Percentiles rank a stretch among this genome's conserved stretches.
Evolutionary conservation across 768 basidiomycete species (phyloP).

Genomic region (Suillus bovinus): DNA sequence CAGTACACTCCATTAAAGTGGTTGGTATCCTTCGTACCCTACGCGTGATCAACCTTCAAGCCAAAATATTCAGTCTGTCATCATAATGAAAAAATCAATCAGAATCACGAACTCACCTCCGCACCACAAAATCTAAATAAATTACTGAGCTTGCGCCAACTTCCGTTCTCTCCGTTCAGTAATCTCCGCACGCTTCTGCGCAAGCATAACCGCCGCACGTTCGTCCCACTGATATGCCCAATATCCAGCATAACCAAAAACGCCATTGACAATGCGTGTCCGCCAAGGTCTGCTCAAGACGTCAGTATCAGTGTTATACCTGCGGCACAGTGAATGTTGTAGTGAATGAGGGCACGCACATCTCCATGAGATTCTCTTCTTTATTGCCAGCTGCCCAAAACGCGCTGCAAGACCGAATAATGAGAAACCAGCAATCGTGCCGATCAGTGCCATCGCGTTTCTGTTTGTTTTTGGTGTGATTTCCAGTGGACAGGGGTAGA

Average conservation of each 20-base stretch:
- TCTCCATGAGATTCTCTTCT: constrained; percentile 75
- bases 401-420: constrained; percentile 81
- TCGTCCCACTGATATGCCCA: constrained; percentile 69
- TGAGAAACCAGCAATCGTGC: constrained; percentile 76
- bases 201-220: constrained; percentile 59
- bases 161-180: constrained; percentile 47
- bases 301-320: background rate
- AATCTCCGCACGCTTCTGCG: constrained; percentile 63
- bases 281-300: constrained; percentile 60
- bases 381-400: constrained; percentile 85
- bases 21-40: background rate
- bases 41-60: background rate
- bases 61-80: background rate
- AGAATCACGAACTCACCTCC: constrained; percentile 20
- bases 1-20: background rate
- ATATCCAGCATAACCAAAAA: constrained; percentile 75
- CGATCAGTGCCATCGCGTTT: constrained; percentile 57
- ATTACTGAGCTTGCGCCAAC: constrained; percentile 33
- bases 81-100: background rate
- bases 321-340: background rate
- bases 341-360: constrained; percentile 49
- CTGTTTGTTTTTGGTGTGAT: constrained; percentile 2
- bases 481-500: background rate
- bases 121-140: constrained; percentile 9
- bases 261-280: constrained; percentile 68